These are phyloP conservation scores for Dalechampia spathulata DNA, from an alignment of 441 rosid species.

Conservation along the genomic window DNA sequence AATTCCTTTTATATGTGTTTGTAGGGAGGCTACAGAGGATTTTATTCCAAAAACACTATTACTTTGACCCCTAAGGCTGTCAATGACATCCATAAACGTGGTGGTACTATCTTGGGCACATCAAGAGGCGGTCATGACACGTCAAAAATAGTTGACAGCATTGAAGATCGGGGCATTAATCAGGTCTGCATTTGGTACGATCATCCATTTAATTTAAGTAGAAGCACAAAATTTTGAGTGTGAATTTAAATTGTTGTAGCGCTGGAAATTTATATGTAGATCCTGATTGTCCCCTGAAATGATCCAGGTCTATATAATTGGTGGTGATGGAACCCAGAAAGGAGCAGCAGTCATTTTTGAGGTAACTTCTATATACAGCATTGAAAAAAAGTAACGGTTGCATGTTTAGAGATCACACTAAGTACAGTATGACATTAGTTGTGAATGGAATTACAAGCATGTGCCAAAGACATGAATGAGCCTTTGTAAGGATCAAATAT, in stretches of 20 bases:
- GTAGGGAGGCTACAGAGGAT: slow-evolving; percentile 82
- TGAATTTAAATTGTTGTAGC: background rate
- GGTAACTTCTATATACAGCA: slow-evolving; percentile 22
- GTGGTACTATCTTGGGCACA: slow-evolving; percentile 77
- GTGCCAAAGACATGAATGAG: background rate
- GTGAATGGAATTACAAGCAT: background rate
- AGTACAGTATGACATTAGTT: background rate
- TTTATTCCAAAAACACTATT: slow-evolving; percentile 64
- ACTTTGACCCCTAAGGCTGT: slow-evolving; percentile 53
- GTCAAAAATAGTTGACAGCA: slow-evolving; percentile 70
- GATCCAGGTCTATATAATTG: slow-evolving; percentile 64
- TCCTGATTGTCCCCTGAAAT: slow-evolving; percentile 8
- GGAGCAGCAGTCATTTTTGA: slow-evolving; percentile 67
- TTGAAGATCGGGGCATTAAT: slow-evolving; percentile 74
- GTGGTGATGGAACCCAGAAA: slow-evolving; percentile 86
- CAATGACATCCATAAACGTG: slow-evolving; percentile 77
- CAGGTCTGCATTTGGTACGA: slow-evolving; percentile 34
- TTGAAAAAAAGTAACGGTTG: background rate
- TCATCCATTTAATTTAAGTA: slow-evolving; percentile 1
- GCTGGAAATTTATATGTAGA: background rate
- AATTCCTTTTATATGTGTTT: slow-evolving; percentile 1
- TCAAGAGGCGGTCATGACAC: slow-evolving; percentile 77
- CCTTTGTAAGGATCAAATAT: background rate
- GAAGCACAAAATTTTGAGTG: background rate
- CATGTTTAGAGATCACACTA: background rate